Base-by-base conservation (phyloP, 2,329 filamentous ascomycete genomes). In the Sporothrix humicola region DNA sequence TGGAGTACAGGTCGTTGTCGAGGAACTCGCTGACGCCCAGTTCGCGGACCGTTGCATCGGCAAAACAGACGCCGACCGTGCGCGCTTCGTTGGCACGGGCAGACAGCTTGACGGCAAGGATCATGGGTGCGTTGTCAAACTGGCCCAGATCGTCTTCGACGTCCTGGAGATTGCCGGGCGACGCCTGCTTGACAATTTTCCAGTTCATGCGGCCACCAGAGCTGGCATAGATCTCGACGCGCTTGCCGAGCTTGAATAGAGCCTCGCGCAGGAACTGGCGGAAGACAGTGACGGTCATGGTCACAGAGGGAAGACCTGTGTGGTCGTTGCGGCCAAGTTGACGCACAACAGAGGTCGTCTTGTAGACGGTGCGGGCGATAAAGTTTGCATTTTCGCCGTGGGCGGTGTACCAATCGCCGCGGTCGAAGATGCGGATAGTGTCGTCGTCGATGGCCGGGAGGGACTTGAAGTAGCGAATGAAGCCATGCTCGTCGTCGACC, bases 1-100 rank as follows among this genome's bases (percentile, higher is more conserved):
- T 99, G 71, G 95, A 98, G 84, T 97, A 99, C 10, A 98, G 87
- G 80, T 99, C 96, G 79, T 98, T 99, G 85, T 99, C 96, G n/a
- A 97, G 88, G 77, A 99, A 99, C 80, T 99, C 97, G 85, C 93
- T 97, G 72, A 99, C 94, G 9, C 96, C 96, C 2, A 99, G 87
- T 84, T 99, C 96, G 70, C 96, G 89, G 37, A 98, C 95, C 77
- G 94, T 98, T 0, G 97, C 96, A 85, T 99, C 96, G 8, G 96
- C 97, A 80, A 99, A 99, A 83, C 96, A 98, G 5, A 99, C 95
- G 9, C 96, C 96, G 0, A 99, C 92, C 76, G 89, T 93, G 63
- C 96, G 88, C 6, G 92, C 93, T 81, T 98, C 95, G 0, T 88
- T 89, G 0, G 94, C 93, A 80, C 93, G 97, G n/a, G 94, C 90